Percentiles rank a stretch among this genome's conserved stretches.
phyloP scores from a whole-genome alignment of 2,329 filamentous ascomycete genomes.

The Niveomyces coronatus region DNA sequence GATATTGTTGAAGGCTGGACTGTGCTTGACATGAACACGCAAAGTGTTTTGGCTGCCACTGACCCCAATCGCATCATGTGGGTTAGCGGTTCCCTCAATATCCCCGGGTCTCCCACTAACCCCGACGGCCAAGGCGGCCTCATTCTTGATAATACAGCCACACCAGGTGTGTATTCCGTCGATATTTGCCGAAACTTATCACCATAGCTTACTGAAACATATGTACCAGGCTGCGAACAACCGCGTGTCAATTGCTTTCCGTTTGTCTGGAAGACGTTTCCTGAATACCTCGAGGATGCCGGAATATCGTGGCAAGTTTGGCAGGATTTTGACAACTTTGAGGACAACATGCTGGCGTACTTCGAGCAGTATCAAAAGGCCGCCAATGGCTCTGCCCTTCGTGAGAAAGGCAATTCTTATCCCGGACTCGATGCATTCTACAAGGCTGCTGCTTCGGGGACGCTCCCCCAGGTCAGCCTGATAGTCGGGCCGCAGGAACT shows the following conservation, averaged over 20 bases:
- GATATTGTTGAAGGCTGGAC: constrained; percentile 45
- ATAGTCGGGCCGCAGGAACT: constrained; percentile 45
- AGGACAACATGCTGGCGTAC: constrained; percentile 43
- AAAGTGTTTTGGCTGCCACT: constrained; percentile 19
- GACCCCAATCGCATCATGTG: constrained; percentile 35
- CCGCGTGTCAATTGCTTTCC: constrained; percentile 38
- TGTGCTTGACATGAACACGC: constrained; percentile 11
- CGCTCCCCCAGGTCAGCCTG: constrained; percentile 39
- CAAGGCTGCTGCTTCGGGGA: constrained; percentile 34
- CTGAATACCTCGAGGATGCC: constrained; percentile 35
- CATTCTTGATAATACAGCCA: constrained; percentile 35
- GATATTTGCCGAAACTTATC: too few relatives aligned
- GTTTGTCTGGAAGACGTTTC: constrained; percentile 40
- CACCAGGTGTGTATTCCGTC: too few relatives aligned
- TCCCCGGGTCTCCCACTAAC: constrained; percentile 27
- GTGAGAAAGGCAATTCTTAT: constrained; percentile 34
- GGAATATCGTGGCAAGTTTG: constrained; percentile 40
- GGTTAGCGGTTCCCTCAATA: constrained; percentile 35
- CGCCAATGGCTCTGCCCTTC: constrained; percentile 26
- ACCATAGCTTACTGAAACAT: not conserved
- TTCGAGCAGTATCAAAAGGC: constrained; percentile 39
- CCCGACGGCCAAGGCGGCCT: constrained; percentile 30
- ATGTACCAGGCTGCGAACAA: constrained; percentile 24
- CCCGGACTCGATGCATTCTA: constrained; percentile 38
- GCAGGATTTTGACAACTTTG: constrained; percentile 39